Base-by-base conservation (phyloP, 1,284 basidiomycete species). In the Leccinum pachyderme region DNA sequence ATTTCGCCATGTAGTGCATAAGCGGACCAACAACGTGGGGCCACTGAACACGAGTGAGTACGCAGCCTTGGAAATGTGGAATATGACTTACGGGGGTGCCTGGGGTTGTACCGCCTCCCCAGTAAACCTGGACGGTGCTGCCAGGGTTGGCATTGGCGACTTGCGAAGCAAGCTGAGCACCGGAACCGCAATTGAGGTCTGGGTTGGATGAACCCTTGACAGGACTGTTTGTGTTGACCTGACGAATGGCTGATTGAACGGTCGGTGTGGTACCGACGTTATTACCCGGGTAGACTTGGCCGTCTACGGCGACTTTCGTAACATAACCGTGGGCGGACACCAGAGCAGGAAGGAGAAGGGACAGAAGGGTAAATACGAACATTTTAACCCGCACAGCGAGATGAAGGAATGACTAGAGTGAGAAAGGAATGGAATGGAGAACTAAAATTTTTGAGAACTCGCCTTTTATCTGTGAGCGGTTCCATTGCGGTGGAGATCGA, bases 71-170 rank as follows among this genome's bases (percentile, higher is more conserved):
- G 9, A 29, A 37, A 15, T 27, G n/a, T 6, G 7, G 11, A 15
- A 50, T 3, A 7, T 13, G 3, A 57, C 72, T 41, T 37, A 72
- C 72, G 7, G 54, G 24, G 4, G 54, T 47, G 33, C 33, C 49
- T 7, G 67, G 65, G 7, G 63, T 62, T 11, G 57, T 52, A 2
- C 68, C 68, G 53, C 66, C 66, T 13, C 55, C 59, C 74, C 72
- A 76, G 39, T 51, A 47, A 32, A 75, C 63, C 5, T 59, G 29
- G 32, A 76, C 47, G 13, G 54, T 59, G 51, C 75, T 77, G 4
- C 79, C 78, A 4, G 78, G 73, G 12, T 69, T 72, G 28, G 74
- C 77, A 18, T 61, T 61, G 15, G 73, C 78, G 9, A 72, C 63
- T 4, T 70, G 45, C 7, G 67, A 56, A 7, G 75, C 76, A 3